phyloP scores from a whole-genome alignment of 345 rosid species.

The Eucalyptus viminalis region DNA sequence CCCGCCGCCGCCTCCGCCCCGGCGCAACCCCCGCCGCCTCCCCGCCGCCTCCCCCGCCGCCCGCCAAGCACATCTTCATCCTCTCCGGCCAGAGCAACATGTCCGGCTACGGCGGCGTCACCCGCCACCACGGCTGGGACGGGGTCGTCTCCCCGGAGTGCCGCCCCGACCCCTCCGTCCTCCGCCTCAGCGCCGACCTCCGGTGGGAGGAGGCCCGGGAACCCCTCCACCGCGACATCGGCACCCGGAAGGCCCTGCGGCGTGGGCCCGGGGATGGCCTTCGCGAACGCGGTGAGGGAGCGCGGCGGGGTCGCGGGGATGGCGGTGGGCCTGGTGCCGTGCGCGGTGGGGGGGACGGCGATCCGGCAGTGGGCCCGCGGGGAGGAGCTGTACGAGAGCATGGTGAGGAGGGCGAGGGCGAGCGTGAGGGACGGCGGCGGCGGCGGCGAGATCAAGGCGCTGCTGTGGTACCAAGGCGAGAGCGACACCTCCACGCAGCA shows the following conservation, averaged over 20 bases:
- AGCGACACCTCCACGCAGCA: slow-evolving; percentile 44
- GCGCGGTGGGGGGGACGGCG: slow-evolving; percentile 88
- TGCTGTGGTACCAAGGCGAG: slow-evolving; percentile 96
- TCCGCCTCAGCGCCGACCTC: slow-evolving; percentile 53
- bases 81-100: no score
- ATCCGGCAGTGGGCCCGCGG: slow-evolving; percentile 83
- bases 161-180: slow-evolving; percentile 35
- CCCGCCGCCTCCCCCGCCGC: no score
- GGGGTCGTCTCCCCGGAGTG: slow-evolving; percentile 54
- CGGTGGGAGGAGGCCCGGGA: slow-evolving; percentile 61
- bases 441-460: slow-evolving; percentile 57
- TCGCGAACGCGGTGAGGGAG: slow-evolving; percentile 43
- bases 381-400: slow-evolving; percentile 42
- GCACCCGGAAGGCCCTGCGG: slow-evolving; percentile 57
- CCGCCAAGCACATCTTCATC: no score
- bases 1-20: no score
- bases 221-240: slow-evolving; percentile 83
- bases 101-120: background rate
- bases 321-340: slow-evolving; percentile 57
- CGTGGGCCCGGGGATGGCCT: slow-evolving; percentile 86
- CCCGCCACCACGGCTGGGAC: slow-evolving; percentile 58
- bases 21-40: no score
- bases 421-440: slow-evolving; percentile 22
- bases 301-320: background rate
- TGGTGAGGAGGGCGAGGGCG: slow-evolving; percentile 65